Evolutionary conservation across 495 filamentous ascomycete genomes (phyloP), one percentile per base, ranked within the genome.

Genomic region (Paragyromitra xinjiangensis): DNA sequence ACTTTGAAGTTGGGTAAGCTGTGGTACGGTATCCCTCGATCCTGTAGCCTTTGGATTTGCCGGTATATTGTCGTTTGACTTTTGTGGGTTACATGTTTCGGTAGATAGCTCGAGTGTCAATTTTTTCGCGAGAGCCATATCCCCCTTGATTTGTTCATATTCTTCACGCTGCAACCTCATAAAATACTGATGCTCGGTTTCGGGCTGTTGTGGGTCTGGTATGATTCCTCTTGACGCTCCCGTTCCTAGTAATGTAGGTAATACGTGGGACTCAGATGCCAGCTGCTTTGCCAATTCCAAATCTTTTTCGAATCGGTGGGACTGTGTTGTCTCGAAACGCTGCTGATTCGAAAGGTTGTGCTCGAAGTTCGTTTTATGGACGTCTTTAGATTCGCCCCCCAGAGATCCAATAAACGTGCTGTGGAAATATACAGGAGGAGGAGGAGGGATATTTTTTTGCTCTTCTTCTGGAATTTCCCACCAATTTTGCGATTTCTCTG

Each of bases 121-220:
- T 22, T n/a, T 6, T 62, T 64, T 34, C 51, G 59, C 69, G 3
- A 72, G 69, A 12, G 45, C 69, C 19, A 11, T 62, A 64, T 72
- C 69, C 19, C n/a, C 11, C 12, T 29, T 29, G 8, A 56, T 53
- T 58, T 65, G 61, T 4, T 56, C 24, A 42, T 16, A 44, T 3
- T 26, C 24, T 26, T 6, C 56, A 34, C 16, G 40, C 7, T 61
- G 59, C 22, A n/a, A 5, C 16, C 26, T 34, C 7, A 61, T 2
- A 24, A 61, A 19, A 24, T 55, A 19, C n/a, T 42, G 12, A 3
- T 22, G 42, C 9, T 61, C 56, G 34, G 24, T 37, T 70, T 45
- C 55, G 12, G 6, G 0, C 5, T 19, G n/a, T 55, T 53, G 56
- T 9, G 22, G 45, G 12, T 16, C 44, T 9, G 34, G 12, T 39